Evolutionary conservation across 1,139 yeast species (phyloP), one percentile per base, ranked within the genome.

Genomic region (Eremothecium gossypii): DNA sequence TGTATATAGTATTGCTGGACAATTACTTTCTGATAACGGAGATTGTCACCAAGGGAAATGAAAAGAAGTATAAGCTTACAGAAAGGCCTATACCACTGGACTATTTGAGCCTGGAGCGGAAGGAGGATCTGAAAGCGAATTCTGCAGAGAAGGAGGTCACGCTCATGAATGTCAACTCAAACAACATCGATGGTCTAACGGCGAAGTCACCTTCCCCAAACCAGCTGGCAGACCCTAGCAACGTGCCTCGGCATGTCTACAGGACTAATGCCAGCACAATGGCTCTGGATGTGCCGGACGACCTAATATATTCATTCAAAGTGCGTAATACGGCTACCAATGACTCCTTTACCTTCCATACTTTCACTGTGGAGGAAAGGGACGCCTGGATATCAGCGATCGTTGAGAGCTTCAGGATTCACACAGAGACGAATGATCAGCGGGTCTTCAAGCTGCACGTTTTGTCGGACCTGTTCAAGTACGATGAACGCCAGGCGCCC

Each of bases 1-100:
- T 57, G 12, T 83, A 77, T 52, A 54, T 83, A 30, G 76, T 85
- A 23, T 63, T 85, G 32, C 65, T 86, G 42, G 95, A 86, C 56
- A 83, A 86, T 54, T 84, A 70, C 52, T 61, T 86, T 37, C 64
- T 86, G 20, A 70, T 86, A 7, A 77, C 91, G 2, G 93, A 84
- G 53, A 43, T 42, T 10, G 43, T 52, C 8, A 35, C 40, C 4
- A 55, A 56, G 36, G 54, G 52, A 2, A 41, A 47, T 9, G 51
- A 47, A 31, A 57, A 53, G 27, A 54, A 46, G 46, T 62, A 71
- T 47, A 71, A 70, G 49, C 71, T 79, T 0, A 57, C 67, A 4
- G 85, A 79, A 50, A 67, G 68, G 28, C 83, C 85, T 1, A 75
- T 79, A 8, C 82, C 83, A 0, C 66, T 77, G 27, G 82, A 76